Conservation (phyloP, 1,284 basidiomycete species). For the Moniliella sp. region DNA sequence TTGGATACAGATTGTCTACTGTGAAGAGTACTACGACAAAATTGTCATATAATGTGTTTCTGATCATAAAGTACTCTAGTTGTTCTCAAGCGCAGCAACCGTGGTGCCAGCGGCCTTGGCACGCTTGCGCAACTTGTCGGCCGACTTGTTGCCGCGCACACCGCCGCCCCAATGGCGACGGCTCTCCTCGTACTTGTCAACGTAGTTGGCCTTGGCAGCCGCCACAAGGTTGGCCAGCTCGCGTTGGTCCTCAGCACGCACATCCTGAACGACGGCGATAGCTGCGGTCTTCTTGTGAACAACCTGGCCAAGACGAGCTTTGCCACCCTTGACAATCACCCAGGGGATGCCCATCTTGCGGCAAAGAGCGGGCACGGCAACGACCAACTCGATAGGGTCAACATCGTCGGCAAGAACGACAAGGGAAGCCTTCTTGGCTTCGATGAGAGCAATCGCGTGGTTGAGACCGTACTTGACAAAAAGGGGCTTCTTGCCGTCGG, state of each 20-base stretch:
- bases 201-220: constrained; percentile 81
- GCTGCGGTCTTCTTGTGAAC: constrained; percentile 96
- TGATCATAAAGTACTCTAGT: no score
- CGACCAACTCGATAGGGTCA: constrained; percentile 79
- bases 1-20: no score
- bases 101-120: no score
- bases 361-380: constrained; percentile 93
- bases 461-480: constrained; percentile 93
- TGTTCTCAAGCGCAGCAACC: no score
- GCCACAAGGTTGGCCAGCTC: constrained; percentile 78
- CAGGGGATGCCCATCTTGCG: constrained; percentile 97
- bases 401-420: constrained; percentile 95
- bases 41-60: no score
- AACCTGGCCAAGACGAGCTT: constrained; percentile 83
- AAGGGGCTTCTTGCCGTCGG: constrained; percentile 53
- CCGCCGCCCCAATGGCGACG: constrained; percentile 89
- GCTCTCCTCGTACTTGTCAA: constrained; percentile 83
- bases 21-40: no score
- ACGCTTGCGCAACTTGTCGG: constrained; percentile 75
- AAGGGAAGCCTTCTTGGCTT: constrained; percentile 82
- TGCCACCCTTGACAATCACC: constrained; percentile 88
- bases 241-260: constrained; percentile 75
- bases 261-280: constrained; percentile 72
- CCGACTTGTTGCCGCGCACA: constrained; percentile 72
- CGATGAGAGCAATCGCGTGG: constrained; percentile 75